Percentiles rank a stretch among this genome's conserved stretches.
Conservation (phyloP, 768 basidiomycete genomes). For the Suillus cothurnatus region DNA sequence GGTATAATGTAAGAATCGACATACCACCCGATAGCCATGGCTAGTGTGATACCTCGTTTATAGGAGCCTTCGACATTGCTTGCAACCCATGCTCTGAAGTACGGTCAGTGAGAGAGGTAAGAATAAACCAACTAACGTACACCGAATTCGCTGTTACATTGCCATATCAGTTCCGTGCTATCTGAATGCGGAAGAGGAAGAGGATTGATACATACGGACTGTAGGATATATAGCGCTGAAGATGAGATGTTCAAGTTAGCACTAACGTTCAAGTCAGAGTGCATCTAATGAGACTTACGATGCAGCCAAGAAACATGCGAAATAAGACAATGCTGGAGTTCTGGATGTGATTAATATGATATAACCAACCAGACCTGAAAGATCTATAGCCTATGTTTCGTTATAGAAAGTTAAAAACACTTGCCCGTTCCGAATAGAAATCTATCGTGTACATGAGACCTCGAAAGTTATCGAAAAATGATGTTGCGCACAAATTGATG, state of each 20-base stretch:
- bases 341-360: slow-evolving; percentile 65
- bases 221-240: slow-evolving; percentile 49
- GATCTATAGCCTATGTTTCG: neutral
- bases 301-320: slow-evolving; percentile 70
- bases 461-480: slow-evolving; percentile 1
- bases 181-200: neutral
- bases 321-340: slow-evolving; percentile 67
- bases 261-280: slow-evolving; percentile 7
- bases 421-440: slow-evolving; percentile 35
- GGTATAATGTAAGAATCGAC: slow-evolving; percentile 20
- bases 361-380: slow-evolving; percentile 55
- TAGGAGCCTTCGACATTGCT: slow-evolving; percentile 75
- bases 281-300: slow-evolving; percentile 47
- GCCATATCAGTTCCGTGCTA: neutral
- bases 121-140: slow-evolving; percentile 35
- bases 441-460: neutral
- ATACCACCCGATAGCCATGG: slow-evolving; percentile 64
- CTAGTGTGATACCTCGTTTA: slow-evolving; percentile 70
- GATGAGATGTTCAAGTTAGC: neutral
- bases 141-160: slow-evolving; percentile 46
- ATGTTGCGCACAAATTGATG: slow-evolving; percentile 56
- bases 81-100: slow-evolving; percentile 52
- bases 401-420: neutral
- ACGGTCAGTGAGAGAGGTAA: neutral
- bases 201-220: slow-evolving; percentile 37